phyloP scores from a whole-genome alignment of 1,284 basidiomycete species.

The Volvariella volvacea region DNA sequence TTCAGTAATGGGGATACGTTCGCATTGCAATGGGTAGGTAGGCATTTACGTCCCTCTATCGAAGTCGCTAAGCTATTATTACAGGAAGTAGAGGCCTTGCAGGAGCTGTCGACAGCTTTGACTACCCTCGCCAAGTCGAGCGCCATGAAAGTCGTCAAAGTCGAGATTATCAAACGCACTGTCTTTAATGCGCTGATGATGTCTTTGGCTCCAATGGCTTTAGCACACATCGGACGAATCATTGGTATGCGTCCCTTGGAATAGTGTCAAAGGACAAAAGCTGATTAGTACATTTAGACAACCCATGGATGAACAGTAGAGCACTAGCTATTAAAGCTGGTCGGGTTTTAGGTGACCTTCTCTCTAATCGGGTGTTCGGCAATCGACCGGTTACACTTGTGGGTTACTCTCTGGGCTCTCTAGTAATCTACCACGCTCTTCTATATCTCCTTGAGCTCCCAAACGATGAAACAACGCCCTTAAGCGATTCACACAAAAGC shows the following conservation, averaged over 20 bases:
- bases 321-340: slow-evolving; percentile 50
- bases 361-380: slow-evolving; percentile 48
- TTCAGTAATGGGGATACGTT: slow-evolving; percentile 48
- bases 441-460: slow-evolving; percentile 10
- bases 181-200: slow-evolving; percentile 42
- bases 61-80: neutral
- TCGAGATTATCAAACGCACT: slow-evolving; percentile 43
- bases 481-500: no score
- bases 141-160: slow-evolving; percentile 44
- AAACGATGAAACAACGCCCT: no score
- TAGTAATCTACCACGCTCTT: slow-evolving; percentile 48
- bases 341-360: slow-evolving; percentile 44
- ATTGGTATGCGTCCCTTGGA: slow-evolving; percentile 35
- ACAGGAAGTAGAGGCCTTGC: slow-evolving; percentile 50
- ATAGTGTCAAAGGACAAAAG: no score
- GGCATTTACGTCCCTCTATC: neutral
- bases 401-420: slow-evolving; percentile 52
- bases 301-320: slow-evolving; percentile 54
- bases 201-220: slow-evolving; percentile 45
- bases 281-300: slow-evolving; percentile 28
- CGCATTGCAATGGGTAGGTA: slow-evolving; percentile 49
- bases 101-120: slow-evolving; percentile 43
- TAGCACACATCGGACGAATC: slow-evolving; percentile 46
- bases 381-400: slow-evolving; percentile 47
- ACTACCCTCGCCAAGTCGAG: slow-evolving; percentile 38